Conservation (phyloP, 2,329 filamentous ascomycete genomes). For the Sporothrix schenckii region DNA sequence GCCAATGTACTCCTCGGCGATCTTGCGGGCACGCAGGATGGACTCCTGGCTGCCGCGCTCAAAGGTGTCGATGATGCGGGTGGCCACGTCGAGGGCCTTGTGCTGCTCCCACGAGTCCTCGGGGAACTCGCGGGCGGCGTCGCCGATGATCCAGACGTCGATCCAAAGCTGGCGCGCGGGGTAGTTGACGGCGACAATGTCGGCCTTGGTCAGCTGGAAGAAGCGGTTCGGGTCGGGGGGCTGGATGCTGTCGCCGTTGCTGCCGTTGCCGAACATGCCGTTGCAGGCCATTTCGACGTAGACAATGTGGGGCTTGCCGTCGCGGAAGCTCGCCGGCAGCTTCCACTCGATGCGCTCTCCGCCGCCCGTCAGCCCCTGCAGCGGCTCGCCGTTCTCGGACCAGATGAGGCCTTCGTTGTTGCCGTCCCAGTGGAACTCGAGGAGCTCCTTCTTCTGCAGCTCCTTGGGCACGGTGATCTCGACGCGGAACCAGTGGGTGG, state of each 20-base stretch:
- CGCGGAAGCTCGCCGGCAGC: slow-evolving; percentile 76
- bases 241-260: slow-evolving; percentile 79
- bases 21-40: slow-evolving; percentile 76
- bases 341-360: slow-evolving; percentile 92
- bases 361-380: slow-evolving; percentile 89
- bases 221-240: slow-evolving; percentile 84
- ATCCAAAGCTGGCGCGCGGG: slow-evolving; percentile 81
- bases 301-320: slow-evolving; percentile 83
- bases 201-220: slow-evolving; percentile 74
- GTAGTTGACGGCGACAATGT: slow-evolving; percentile 87
- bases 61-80: slow-evolving; percentile 87
- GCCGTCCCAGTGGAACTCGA: slow-evolving; percentile 97
- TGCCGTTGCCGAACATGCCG: slow-evolving; percentile 93
- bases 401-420: slow-evolving; percentile 95
- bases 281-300: slow-evolving; percentile 99
- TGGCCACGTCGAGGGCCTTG: slow-evolving; percentile 78
- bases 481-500: slow-evolving; percentile 96
- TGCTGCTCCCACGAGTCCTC: slow-evolving; percentile 87
- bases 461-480: slow-evolving; percentile 74
- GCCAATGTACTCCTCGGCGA: slow-evolving; percentile 82
- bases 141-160: slow-evolving; percentile 94
- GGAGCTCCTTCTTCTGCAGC: slow-evolving; percentile 72
- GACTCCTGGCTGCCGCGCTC: slow-evolving; percentile 77
- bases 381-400: slow-evolving; percentile 83
- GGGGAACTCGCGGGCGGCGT: slow-evolving; percentile 90